Conservation (phyloP, 441 rosid genomes). For the Isatis lusitanica region DNA sequence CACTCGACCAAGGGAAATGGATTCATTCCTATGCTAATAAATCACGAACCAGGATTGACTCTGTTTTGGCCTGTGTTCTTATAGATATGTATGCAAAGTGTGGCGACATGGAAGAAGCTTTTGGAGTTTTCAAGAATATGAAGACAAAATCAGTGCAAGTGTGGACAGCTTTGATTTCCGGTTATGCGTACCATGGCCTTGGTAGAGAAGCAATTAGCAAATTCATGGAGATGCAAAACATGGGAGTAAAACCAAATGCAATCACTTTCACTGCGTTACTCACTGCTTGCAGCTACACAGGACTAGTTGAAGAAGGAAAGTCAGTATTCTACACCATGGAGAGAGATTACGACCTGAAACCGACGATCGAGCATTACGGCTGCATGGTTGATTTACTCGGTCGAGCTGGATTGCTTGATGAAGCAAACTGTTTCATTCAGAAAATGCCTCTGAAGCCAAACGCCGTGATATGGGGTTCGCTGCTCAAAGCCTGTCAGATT, state of each 20-base stretch:
- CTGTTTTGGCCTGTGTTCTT: constrained; percentile 48
- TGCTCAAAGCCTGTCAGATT: constrained; percentile 55
- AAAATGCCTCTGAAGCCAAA: constrained; percentile 58
- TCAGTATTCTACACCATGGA: constrained; percentile 44
- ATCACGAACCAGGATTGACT: constrained; percentile 31
- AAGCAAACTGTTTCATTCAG: constrained; percentile 44
- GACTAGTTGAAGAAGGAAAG: constrained; percentile 54
- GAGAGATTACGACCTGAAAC: constrained; percentile 42
- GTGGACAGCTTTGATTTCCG: constrained; percentile 67
- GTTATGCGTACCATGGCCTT: constrained; percentile 53
- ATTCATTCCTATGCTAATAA: constrained; percentile 45
- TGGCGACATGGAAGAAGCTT: constrained; percentile 56
- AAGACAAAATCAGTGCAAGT: constrained; percentile 42
- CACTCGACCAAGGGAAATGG: constrained; percentile 67
- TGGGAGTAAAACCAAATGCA: constrained; percentile 51
- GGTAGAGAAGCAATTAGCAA: constrained; percentile 50
- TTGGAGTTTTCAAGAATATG: constrained; percentile 37
- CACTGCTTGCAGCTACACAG: constrained; percentile 60
- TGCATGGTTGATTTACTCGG: constrained; percentile 66
- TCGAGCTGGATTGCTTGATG: constrained; percentile 55
- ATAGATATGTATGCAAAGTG: constrained; percentile 64
- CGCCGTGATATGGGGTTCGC: constrained; percentile 56
- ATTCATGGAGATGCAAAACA: constrained; percentile 50
- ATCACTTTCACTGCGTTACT: constrained; percentile 58
- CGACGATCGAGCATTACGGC: constrained; percentile 61